Conservation (phyloP, 2,329 filamentous ascomycete species). For the Helicocarpus griseus region DNA sequence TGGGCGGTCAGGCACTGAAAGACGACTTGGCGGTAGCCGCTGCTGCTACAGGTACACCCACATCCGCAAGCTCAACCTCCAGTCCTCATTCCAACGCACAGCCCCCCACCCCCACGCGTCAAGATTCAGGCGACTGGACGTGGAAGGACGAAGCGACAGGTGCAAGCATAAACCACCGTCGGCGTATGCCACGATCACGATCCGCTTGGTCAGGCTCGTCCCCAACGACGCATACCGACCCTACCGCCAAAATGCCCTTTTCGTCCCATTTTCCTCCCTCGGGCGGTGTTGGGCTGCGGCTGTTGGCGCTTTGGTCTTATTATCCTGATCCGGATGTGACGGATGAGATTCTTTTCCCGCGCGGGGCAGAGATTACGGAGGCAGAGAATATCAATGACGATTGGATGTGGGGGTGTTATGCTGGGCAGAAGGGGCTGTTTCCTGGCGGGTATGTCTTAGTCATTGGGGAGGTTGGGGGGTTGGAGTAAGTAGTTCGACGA, state of each 20-base stretch:
- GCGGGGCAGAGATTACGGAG: constrained; percentile 72
- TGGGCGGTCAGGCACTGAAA: constrained; percentile 64
- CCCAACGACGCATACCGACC: constrained; percentile 42
- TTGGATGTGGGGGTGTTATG: constrained; percentile 83
- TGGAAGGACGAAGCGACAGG: constrained; percentile 32
- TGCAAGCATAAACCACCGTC: constrained; percentile 8
- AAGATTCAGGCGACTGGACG: constrained; percentile 28
- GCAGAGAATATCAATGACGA: constrained; percentile 81
- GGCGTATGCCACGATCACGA: constrained; percentile 11
- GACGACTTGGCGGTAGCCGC: constrained; percentile 37
- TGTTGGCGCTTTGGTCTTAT: constrained; percentile 65
- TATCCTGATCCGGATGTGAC: constrained; percentile 49
- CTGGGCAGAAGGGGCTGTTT: constrained; percentile 68
- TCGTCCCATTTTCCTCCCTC: constrained; percentile 55
- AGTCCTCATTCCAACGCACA: constrained; percentile 18
- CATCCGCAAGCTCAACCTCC: constrained; percentile 19
- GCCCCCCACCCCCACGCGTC: constrained; percentile 4
- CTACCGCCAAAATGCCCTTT: constrained; percentile 10
- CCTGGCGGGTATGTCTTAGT: constrained; percentile 64
- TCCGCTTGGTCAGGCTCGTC: constrained; percentile 23
- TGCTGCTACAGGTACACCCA: constrained; percentile 5
- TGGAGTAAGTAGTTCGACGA: neutral
- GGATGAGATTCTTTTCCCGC: constrained; percentile 78
- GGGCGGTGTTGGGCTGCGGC: constrained; percentile 58
- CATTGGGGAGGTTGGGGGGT: constrained; percentile 23